A percentile compares a stretch with the other conserved stretches of the same genome.
Evolutionary conservation across 2,329 filamentous ascomycete species (phyloP).

Genomic region (Teratosphaeriaceae sp.): DNA sequence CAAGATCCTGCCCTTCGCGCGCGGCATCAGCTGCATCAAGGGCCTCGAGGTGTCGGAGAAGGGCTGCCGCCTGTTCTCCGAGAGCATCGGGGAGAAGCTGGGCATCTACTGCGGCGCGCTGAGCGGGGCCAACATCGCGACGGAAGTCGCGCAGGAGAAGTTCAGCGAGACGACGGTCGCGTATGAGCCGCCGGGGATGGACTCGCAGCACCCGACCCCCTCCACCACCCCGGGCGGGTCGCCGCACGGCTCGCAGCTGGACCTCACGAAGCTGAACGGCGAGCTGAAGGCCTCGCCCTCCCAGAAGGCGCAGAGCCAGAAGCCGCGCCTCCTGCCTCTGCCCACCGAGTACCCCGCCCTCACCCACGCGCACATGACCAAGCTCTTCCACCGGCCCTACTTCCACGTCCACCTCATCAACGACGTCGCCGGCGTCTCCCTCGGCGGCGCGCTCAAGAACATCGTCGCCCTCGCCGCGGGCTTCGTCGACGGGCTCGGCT

Average conservation of each 20-base stretch:
- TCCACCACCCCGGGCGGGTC: conserved; percentile 43
- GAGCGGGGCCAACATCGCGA: conserved; percentile 93
- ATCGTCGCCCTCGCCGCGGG: conserved; percentile 90
- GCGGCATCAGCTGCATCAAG: conserved; percentile 97
- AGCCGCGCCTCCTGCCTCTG: conserved; percentile 63
- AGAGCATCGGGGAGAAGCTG: conserved; percentile 84
- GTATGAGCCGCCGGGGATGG: conserved; percentile 86
- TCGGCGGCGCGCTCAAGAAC: conserved; percentile 94
- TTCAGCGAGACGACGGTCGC: conserved; percentile 96
- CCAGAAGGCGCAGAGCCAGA: conserved; percentile 52
- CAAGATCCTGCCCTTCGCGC: conserved; percentile 83
- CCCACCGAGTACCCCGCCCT: conserved; percentile 79
- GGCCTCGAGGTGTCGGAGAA: conserved; percentile 87
- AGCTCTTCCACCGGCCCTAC: conserved; percentile 90
- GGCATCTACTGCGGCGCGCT: conserved; percentile 96
- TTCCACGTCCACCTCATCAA: conserved; percentile 93
- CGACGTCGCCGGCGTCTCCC: conserved; percentile 94
- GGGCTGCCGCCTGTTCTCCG: conserved; percentile 83
- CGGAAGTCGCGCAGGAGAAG: conserved; percentile 89
- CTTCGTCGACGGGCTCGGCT: conserved; percentile 90
- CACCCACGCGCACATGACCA: conserved; percentile 74
- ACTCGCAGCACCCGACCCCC: conserved; percentile 68
- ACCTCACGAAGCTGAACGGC: conserved; percentile 20
- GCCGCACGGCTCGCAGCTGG: conserved; percentile 29
- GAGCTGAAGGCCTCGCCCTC: neutral